phyloP scores from a whole-genome alignment of 306 rosid genomes.

The Herpetospermum pedunculosum region DNA sequence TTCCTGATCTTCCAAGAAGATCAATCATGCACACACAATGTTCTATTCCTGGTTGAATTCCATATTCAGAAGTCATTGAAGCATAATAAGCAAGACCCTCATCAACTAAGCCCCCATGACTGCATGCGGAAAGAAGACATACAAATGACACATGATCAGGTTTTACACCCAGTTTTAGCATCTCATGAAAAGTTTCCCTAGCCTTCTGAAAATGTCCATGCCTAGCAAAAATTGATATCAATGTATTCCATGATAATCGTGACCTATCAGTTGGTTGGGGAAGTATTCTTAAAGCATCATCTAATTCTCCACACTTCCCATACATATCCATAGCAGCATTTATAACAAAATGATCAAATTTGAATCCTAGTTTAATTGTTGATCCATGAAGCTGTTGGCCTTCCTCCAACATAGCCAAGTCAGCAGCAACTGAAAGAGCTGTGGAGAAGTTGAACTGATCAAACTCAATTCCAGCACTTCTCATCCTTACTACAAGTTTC shows the following conservation, averaged over 20 bases:
- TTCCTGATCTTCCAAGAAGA: constrained; percentile 92
- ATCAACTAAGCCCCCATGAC: constrained; percentile 81
- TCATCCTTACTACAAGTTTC: constrained; percentile 49
- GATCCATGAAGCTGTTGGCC: constrained; percentile 78
- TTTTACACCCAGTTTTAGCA: constrained; percentile 48
- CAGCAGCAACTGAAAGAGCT: constrained; percentile 57
- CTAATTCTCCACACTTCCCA: constrained; percentile 85
- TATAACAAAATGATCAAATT: constrained; percentile 48
- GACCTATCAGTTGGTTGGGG: constrained; percentile 45
- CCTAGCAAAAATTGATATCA: constrained; percentile 77
- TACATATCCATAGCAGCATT: constrained; percentile 92
- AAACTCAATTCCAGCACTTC: constrained; percentile 34
- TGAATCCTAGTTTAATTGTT: constrained; percentile 61
- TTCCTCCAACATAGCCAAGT: constrained; percentile 76
- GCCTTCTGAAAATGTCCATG: constrained; percentile 66
- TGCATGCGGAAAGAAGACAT: constrained; percentile 82
- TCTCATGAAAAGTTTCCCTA: constrained; percentile 56
- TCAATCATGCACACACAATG: constrained; percentile 85
- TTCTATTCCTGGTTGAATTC: constrained; percentile 54
- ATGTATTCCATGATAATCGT: constrained; percentile 70
- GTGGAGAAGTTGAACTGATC: constrained; percentile 79
- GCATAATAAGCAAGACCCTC: constrained; percentile 74
- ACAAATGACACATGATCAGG: constrained; percentile 91
- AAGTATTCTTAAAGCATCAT: constrained; percentile 51
- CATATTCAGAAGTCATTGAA: constrained; percentile 47